Base-by-base conservation (phyloP, 2,329 filamentous ascomycete species). In the Akanthomyces dipterigenus region DNA sequence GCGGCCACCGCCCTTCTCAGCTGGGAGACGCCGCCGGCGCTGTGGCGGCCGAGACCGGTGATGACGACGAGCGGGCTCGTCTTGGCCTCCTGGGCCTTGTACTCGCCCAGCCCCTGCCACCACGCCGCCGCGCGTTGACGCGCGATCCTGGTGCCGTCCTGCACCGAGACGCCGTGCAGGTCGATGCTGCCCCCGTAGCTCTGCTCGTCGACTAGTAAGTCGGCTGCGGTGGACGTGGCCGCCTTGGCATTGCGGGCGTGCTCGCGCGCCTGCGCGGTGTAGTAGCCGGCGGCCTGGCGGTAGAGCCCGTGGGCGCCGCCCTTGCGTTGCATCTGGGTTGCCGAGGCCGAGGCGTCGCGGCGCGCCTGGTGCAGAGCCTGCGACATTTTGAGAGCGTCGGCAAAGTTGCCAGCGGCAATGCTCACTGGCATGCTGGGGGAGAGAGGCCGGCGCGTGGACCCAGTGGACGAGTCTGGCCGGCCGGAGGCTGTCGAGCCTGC, bases 1-100 rank as follows among this genome's bases (percentile, higher is more conserved):
- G 85, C 87, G 51, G 83, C 87, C n/a, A 98, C 92, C 18, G 89
- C 89, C 61, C 88, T 88, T 5, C 92, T 88, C 63, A 98, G 73
- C 66, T 85, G 87, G 1, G 89, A 90, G 60, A 84, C 87, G 1
- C 92, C 91, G 57, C 88, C 86, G 51, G 85, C 82, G 67, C 86
- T 95, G 73, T 98, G 93, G 59, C 82, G 81, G 1, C 93, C 93
- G 16, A 88, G 71, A 0, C 93, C 93, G 3, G 92, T 96, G 59
- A 98, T 83, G 63, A 98, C 87, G 43, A 82, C 85, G 68, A 89
- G 92, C 0, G 85, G 79, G 8, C 74, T 65, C 22, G 78, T 78
- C 68, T 80, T 77, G 22, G 80, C 77, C 64, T 72, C 75, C 11
- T 71, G 67, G 66, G 81, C 80, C 64, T 83, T 83, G 54, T 80